These are phyloP conservation scores for Batkoa obscura DNA, from an alignment of 371 early-diverging fungal genomes.

Conservation along the genomic window DNA sequence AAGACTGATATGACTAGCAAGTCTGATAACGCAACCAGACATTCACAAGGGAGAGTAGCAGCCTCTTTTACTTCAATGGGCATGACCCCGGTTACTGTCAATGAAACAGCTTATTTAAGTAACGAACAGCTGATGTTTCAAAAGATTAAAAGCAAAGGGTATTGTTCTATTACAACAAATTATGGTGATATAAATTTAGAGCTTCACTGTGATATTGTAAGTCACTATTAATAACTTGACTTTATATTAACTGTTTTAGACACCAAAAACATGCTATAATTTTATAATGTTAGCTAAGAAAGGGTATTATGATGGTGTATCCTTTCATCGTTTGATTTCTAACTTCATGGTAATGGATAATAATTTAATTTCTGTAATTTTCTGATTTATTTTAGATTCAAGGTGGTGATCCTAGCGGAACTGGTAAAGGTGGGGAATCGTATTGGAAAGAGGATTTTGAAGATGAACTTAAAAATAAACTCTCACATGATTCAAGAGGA, in stretches of 20 bases:
- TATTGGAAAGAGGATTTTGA: conserved; percentile 59
- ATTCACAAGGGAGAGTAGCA: conserved; percentile 60
- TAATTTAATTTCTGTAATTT: background rate
- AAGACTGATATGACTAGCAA: conserved; percentile 8
- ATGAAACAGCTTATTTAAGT: conserved; percentile 42
- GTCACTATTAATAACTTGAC: background rate
- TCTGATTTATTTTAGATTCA: conserved; percentile 31
- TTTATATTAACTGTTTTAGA: conserved; percentile 13
- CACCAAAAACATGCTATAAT: conserved; percentile 79
- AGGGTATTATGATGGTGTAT: conserved; percentile 60
- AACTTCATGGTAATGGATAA: conserved; percentile 55
- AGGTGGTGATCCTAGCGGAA: conserved; percentile 89
- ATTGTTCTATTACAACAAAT: conserved; percentile 56
- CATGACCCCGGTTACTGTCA: conserved; percentile 44
- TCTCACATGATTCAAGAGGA: conserved; percentile 60
- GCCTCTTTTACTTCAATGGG: conserved; percentile 78
- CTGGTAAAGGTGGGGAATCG: conserved; percentile 72
- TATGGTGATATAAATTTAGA: conserved; percentile 76
- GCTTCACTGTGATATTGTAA: conserved; percentile 51
- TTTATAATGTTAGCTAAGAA: conserved; percentile 66
- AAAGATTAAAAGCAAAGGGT: conserved; percentile 51
- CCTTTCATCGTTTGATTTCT: conserved; percentile 76
- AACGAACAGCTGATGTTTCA: conserved; percentile 78
- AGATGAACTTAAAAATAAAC: conserved; percentile 54
- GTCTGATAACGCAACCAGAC: conserved; percentile 63